Evolutionary conservation across 306 rosid genomes (phyloP), one percentile per base, ranked within the genome.

Genomic region (Corylus avellana): DNA sequence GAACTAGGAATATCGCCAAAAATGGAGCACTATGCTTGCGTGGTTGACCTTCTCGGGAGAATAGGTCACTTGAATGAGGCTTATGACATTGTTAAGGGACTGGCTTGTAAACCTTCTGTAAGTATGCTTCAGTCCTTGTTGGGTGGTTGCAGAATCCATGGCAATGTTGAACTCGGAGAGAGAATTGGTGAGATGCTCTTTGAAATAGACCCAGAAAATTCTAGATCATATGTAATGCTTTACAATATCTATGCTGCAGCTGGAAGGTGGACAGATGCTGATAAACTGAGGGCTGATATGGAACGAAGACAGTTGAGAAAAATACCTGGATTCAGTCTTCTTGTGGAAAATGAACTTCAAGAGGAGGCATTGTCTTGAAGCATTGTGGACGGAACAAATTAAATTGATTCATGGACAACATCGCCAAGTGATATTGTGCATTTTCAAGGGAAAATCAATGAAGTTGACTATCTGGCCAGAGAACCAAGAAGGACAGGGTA

Each of bases 11-110:
- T 81, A 67, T 3, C 70, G 66, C 78, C 64, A 8, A 35, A 56
- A 47, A 29, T 71, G 25, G 84, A 74, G 80, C 88, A 85, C 77
- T 81, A 70, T 49, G 78, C 83, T 63, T 81, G 83, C 78, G 46
- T 81, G 69, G 83, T 85, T 48, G 88, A 81, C 77, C 85, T 85
- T 70, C 73, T 85, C 14, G 88, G 83, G 27, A 81, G 88, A 75
- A 75, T 62, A 6, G 85, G 85, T 58, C 63, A 72, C 72, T 72
- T 81, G 83, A 62, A 17, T 2, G 85, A 81, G 75, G 88, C 88
- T 72, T 75, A 75, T 39, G 78, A n/a, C 54, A 22, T 75, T 66
- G 81, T 75, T 18, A 55, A 48, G 71, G 78, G 42, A 71, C 77
- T 78, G 27, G 83, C 72, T n/a, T 75, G 54, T 17, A 58, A 64